Evolutionary conservation across 495 filamentous ascomycete species (phyloP), one percentile per base, ranked within the genome.

Genomic region (Talaromyces adpressus): DNA sequence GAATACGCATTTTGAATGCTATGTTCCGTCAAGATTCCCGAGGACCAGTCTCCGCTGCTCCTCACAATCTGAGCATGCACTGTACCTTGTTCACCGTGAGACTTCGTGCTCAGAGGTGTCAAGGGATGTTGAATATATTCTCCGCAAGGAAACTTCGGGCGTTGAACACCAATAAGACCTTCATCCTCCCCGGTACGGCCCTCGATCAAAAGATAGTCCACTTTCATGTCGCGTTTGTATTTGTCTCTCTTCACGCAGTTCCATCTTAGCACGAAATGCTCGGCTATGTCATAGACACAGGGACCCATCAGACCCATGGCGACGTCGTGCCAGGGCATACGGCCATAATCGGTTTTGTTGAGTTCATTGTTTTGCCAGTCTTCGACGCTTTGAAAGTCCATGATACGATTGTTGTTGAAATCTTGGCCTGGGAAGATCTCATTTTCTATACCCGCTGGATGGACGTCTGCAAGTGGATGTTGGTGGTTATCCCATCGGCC

Each of bases 301-400:
- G 92, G 91, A 6, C 93, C 93, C 54, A 95, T 83, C 23, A 97
- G 62, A 2, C 90, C 92, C 90, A 97, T 92, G 4, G 89, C 82
- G 3, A 98, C 92, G 71, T 98, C 93, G 69, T 98, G 93, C 93
- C 93, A 98, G 1, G 93, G 93, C 93, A 98, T 97, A 30, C 93
- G 87, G 25, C 92, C 93, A 65, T 89, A 96, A 36, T 97, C 91
- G 0, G 88, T 85, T 77, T 97, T 97, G 73, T 84, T 90, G n/a
- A 98, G 77, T 70, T 95, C 90, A 68, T 98, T 98, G 54, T 86
- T 84, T 72, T 92, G 91, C 93, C 93, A 98, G 69, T 97, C 89
- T 8, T 89, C 70, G 22, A 98, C 94, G 23, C 85, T 89, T 67
- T 97, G 81, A 74, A 97, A 97, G 69, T 98, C 93, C 90, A 97